These are phyloP conservation scores for Rutidosis leptorrhynchoides DNA, from an alignment of 129 eudicot species.

Conservation along the genomic window DNA sequence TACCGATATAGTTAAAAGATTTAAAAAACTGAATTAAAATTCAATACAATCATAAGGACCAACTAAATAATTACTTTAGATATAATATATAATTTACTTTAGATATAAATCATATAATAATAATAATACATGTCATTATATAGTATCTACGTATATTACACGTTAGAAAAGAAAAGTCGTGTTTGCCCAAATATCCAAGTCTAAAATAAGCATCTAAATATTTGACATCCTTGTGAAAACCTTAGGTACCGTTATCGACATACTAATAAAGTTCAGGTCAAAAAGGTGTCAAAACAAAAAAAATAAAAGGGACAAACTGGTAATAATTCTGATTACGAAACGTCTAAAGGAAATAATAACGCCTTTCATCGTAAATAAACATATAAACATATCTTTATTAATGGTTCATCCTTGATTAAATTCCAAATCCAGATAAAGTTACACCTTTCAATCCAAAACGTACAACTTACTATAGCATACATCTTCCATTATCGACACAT, in stretches of 20 bases:
- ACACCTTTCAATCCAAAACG: neutral
- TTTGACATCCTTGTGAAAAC: neutral
- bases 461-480: neutral
- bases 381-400: constrained; percentile 23
- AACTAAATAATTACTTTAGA: no score
- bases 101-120: no score
- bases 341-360: constrained; percentile 23
- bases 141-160: no score
- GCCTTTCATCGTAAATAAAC: constrained; percentile 21
- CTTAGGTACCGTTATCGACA: neutral
- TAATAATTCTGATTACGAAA: constrained; percentile 10
- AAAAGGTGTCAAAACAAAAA: neutral
- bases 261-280: neutral
- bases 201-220: no score
- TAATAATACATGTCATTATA: no score
- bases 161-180: no score
- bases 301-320: neutral
- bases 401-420: constrained; percentile 20
- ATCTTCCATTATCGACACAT: neutral
- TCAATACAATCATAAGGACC: no score
- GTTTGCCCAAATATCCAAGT: neutral
- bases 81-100: no score
- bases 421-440: constrained; percentile 2
- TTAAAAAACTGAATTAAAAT: no score
- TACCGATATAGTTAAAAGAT: no score